Evolutionary conservation across 2,329 filamentous ascomycete genomes (phyloP).

Genomic region (Diaporthe nobilis): DNA sequence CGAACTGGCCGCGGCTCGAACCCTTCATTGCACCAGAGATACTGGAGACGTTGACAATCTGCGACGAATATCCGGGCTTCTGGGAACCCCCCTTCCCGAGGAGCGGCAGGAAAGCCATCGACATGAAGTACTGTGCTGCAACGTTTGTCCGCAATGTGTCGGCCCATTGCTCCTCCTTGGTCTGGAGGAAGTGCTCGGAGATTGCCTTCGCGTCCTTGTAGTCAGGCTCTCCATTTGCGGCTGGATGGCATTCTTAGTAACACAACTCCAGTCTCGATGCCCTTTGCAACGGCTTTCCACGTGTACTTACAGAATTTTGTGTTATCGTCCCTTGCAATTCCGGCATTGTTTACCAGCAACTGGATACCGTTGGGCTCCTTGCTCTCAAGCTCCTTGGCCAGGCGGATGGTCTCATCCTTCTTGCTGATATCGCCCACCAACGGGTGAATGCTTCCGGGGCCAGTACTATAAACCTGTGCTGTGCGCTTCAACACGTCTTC

Average conservation of each 20-base stretch:
- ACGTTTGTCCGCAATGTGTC: constrained; percentile 67
- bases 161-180: constrained; percentile 60
- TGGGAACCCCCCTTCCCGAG: constrained; percentile 60
- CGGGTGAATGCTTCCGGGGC: constrained; percentile 15
- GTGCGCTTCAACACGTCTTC: constrained; percentile 32
- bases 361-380: constrained; percentile 67
- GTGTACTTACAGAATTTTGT: constrained; percentile 58
- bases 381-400: constrained; percentile 65
- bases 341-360: constrained; percentile 65
- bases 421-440: constrained; percentile 45
- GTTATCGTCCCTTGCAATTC: constrained; percentile 65
- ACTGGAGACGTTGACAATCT: constrained; percentile 65
- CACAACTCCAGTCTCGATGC: background rate
- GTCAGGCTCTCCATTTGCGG: constrained; percentile 59
- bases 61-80: constrained; percentile 62
- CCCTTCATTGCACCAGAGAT: constrained; percentile 68
- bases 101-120: constrained; percentile 65
- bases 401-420: constrained; percentile 61
- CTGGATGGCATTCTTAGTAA: background rate
- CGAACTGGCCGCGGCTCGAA: constrained; percentile 63
- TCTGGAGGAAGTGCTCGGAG: constrained; percentile 64
- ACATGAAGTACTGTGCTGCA: constrained; percentile 63
- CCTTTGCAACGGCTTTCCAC: too few species aligned
- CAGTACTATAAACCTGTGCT: constrained; percentile 31
- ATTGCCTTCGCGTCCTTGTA: constrained; percentile 61